Percentiles rank a stretch among this genome's conserved stretches.
These are phyloP conservation scores for Tulasnella sp. DNA, from an alignment of 768 basidiomycete species.

Conservation along the genomic window DNA sequence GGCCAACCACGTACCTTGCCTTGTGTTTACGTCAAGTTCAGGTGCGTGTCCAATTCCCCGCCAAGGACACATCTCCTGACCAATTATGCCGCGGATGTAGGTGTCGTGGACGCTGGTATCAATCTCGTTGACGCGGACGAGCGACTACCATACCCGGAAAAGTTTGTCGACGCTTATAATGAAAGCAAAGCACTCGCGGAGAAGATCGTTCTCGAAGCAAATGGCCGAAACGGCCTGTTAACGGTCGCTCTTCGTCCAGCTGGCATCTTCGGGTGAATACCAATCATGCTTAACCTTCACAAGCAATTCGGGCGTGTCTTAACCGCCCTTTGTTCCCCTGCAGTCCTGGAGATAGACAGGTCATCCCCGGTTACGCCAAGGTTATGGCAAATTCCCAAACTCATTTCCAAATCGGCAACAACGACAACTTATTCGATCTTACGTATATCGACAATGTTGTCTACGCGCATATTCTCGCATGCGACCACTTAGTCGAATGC, in stretches of 20 bases:
- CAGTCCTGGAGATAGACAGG: slow-evolving; percentile 89
- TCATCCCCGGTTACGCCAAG: slow-evolving; percentile 70
- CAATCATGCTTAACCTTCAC: background rate
- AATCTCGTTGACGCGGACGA: slow-evolving; percentile 87
- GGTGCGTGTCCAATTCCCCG: slow-evolving; percentile 72
- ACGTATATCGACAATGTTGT: slow-evolving; percentile 97
- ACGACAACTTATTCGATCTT: slow-evolving; percentile 91
- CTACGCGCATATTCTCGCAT: slow-evolving; percentile 87
- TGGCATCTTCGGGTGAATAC: slow-evolving; percentile 87
- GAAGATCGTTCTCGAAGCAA: slow-evolving; percentile 74
- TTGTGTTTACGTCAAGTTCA: slow-evolving; percentile 93
- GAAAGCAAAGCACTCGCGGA: slow-evolving; percentile 91
- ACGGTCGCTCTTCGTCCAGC: slow-evolving; percentile 90
- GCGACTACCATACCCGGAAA: slow-evolving; percentile 67
- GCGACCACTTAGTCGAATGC: slow-evolving; percentile 65
- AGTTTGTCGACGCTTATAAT: slow-evolving; percentile 86
- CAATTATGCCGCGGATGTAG: background rate
- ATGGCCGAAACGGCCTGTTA: slow-evolving; percentile 74
- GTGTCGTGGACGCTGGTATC: slow-evolving; percentile 43
- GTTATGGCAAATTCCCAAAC: slow-evolving; percentile 80
- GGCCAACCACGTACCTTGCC: slow-evolving; percentile 66
- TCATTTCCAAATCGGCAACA: slow-evolving; percentile 89
- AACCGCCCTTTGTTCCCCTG: slow-evolving; percentile 7
- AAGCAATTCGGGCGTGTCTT: background rate
- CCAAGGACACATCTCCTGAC: background rate